These are phyloP conservation scores for Leccinum imitatum DNA, from an alignment of 768 basidiomycete species.

Conservation along the genomic window DNA sequence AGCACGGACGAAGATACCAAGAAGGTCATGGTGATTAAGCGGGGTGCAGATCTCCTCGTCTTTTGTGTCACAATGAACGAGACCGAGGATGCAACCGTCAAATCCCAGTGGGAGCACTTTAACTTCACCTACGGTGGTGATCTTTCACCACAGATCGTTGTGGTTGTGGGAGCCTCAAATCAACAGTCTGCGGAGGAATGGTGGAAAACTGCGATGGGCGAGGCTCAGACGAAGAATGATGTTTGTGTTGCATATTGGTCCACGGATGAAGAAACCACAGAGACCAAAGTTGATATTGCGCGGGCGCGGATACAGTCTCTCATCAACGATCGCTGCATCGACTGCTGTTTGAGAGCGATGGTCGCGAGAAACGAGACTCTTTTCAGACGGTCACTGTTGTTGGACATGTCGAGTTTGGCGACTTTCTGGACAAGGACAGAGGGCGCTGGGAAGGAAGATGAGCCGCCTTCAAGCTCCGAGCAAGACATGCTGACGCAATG, in stretches of 20 bases:
- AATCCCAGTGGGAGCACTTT: constrained; percentile 29
- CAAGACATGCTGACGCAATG: constrained; percentile 20
- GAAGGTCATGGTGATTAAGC: constrained; percentile 15
- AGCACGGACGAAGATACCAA: constrained; percentile 7
- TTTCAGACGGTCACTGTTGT: constrained; percentile 12
- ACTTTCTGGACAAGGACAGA: constrained; percentile 13
- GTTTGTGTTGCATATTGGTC: constrained; percentile 15
- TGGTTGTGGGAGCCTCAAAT: constrained; percentile 20
- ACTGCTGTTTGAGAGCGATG: constrained; percentile 14
- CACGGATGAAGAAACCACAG: background rate
- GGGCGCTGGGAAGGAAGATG: background rate
- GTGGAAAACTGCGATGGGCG: constrained; percentile 16
- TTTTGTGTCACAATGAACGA: constrained; percentile 21
- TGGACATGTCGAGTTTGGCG: constrained; percentile 17
- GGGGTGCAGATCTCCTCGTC: constrained; percentile 27
- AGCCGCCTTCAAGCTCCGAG: background rate
- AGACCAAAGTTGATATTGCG: background rate
- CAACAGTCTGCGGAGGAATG: constrained; percentile 20
- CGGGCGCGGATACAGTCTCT: constrained; percentile 12
- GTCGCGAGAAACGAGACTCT: constrained; percentile 8
- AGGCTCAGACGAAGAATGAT: constrained; percentile 1
- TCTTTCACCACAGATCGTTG: constrained; percentile 26
- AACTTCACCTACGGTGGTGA: constrained; percentile 27
- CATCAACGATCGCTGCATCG: constrained; percentile 24
- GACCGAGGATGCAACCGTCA: constrained; percentile 1